Evolutionary conservation across 371 early-diverging fungal species (phyloP), one percentile per base, ranked within the genome.

Genomic region (Mycotypha africana): DNA sequence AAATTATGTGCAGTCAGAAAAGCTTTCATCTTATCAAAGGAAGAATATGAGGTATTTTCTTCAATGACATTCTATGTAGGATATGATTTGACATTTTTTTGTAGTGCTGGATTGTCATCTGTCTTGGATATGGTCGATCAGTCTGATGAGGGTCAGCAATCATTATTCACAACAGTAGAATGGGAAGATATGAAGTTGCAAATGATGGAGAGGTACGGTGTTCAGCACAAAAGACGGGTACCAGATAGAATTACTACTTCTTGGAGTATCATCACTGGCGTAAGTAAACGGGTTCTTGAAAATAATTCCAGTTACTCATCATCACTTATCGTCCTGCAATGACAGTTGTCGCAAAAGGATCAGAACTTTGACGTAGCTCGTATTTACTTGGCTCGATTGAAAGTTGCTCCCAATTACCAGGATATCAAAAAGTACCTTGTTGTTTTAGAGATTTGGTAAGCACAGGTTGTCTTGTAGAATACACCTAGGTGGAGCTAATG

Each of bases 1-100:
- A 21, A 14, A 20, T 33, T 43, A n/a, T n/a, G n/a, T n/a, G n/a
- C n/a, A n/a, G n/a, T 43, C 43, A 43, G 33, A 43, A 43, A 43
- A 33, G 22, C 14, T 33, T 33, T 33, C 21, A 32, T 4, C 12
- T 43, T 43, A 32, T 32, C 19, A 31, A 43, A 43, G 43, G 33
- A 43, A 43, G 21, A 43, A 33, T 34, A 43, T 33, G 43, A 43
- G 43, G 33, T 43, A 21, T 19, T 32, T 23, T n/a, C n/a, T n/a
- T n/a, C n/a, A n/a, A n/a, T n/a, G n/a, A n/a, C n/a, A n/a, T n/a
- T n/a, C n/a, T n/a, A n/a, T n/a, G n/a, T n/a, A n/a, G n/a, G 33
- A 33, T 43, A 43, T 43, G 15, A 32, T 4, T 23, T 43, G 43
- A 33, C 33, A 43, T 43, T 43, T 43, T 33, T 43, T 22, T 32